Percentiles rank a stretch among this genome's conserved stretches.
These are phyloP conservation scores for Clarireedia hainanense DNA, from an alignment of 2,329 filamentous ascomycete species.

Conservation along the genomic window DNA sequence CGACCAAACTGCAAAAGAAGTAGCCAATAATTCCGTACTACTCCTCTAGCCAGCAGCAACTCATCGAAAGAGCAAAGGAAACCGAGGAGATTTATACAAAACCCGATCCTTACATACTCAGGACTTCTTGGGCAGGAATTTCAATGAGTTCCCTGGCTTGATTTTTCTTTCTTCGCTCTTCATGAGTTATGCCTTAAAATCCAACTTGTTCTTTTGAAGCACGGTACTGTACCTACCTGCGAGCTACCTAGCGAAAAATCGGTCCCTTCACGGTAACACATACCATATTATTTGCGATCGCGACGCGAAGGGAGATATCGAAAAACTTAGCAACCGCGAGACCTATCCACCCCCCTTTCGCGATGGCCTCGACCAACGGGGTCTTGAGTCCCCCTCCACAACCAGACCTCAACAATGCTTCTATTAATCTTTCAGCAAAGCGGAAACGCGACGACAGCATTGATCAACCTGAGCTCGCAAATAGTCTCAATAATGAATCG, in stretches of 20 bases:
- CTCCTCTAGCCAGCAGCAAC: background rate
- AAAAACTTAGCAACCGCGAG: constrained; percentile 10
- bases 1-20: background rate
- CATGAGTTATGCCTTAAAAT: background rate
- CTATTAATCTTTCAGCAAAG: constrained; percentile 38
- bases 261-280: constrained; percentile 7
- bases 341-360: constrained; percentile 11
- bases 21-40: no score
- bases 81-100: background rate
- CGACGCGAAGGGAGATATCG: constrained; percentile 14
- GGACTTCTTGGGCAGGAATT: background rate
- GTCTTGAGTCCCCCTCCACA: constrained; percentile 31
- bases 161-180: constrained; percentile 4
- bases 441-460: constrained; percentile 50
- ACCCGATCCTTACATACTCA: background rate
- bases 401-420: constrained; percentile 19
- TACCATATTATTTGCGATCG: constrained; percentile 11
- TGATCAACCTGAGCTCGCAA: constrained; percentile 27
- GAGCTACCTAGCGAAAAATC: background rate
- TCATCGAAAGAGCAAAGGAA: background rate
- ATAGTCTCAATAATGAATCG: constrained; percentile 19
- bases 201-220: background rate
- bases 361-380: constrained; percentile 34
- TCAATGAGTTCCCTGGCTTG: constrained; percentile 1
- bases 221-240: background rate